These are phyloP conservation scores for Chytriomyces sp. DNA, from an alignment of 192 early-diverging fungal species.

Conservation along the genomic window DNA sequence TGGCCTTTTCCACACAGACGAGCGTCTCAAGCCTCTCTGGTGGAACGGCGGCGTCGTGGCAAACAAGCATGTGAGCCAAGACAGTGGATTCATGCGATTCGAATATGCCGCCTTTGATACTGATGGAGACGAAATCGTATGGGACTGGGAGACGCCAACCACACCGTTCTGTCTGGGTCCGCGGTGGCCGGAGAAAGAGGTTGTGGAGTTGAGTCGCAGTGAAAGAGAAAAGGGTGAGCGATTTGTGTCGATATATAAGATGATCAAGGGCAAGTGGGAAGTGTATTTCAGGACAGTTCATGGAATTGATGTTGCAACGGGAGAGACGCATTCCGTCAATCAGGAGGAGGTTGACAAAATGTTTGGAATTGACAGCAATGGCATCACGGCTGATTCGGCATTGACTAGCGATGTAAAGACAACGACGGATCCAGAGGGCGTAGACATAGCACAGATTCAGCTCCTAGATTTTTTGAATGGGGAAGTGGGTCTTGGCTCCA, in stretches of 20 bases:
- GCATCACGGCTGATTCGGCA: too few species aligned
- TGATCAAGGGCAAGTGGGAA: conserved; percentile 6
- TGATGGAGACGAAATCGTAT: neutral
- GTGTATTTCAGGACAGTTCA: neutral
- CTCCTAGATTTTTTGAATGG: conserved; percentile 24
- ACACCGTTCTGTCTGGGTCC: conserved; percentile 18
- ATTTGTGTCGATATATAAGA: conserved; percentile 12
- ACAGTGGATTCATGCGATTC: conserved; percentile 4
- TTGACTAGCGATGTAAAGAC: too few species aligned
- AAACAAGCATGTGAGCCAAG: conserved; percentile 35
- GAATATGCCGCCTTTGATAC: conserved; percentile 31
- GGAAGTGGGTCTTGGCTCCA: neutral
- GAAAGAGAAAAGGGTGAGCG: neutral
- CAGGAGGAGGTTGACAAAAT: neutral
- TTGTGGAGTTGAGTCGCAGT: neutral
- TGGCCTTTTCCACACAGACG: conserved; percentile 37
- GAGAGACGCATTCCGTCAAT: neutral
- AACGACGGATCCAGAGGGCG: neutral
- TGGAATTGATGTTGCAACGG: neutral
- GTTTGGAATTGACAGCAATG: too few species aligned
- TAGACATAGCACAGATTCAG: conserved; percentile 11
- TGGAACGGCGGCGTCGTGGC: conserved; percentile 44
- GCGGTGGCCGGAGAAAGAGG: neutral
- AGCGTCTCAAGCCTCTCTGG: conserved; percentile 32
- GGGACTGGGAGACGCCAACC: conserved; percentile 9